Percentiles rank a stretch among this genome's conserved stretches.
Evolutionary conservation across 257 asterid genomes (phyloP).

Genomic region (Mentha longifolia): DNA sequence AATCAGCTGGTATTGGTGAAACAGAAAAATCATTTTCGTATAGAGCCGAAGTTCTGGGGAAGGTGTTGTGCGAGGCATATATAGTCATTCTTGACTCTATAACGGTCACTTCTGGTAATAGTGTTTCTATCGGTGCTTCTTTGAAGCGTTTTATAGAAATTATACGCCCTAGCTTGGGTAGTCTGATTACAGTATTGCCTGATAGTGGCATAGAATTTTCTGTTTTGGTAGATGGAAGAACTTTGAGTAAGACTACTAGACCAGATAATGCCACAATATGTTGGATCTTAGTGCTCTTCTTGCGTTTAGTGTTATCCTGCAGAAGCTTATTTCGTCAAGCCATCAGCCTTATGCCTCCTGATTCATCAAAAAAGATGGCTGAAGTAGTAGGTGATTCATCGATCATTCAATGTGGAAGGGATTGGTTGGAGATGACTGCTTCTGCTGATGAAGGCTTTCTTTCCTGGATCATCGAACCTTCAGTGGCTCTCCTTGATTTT

Average conservation of each 20-base stretch:
- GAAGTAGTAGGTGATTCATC: constrained; percentile 56
- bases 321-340: constrained; percentile 71
- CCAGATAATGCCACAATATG: constrained; percentile 43
- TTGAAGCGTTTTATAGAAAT: constrained; percentile 61
- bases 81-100: constrained; percentile 70
- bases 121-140: constrained; percentile 65
- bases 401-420: constrained; percentile 69
- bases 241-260: constrained; percentile 37
- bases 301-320: constrained; percentile 68
- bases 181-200: constrained; percentile 48
- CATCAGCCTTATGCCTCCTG: constrained; percentile 71
- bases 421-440: constrained; percentile 66
- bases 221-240: constrained; percentile 50
- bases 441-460: constrained; percentile 58
- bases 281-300: constrained; percentile 67
- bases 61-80: constrained; percentile 71
- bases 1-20: constrained; percentile 42
- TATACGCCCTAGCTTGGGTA: constrained; percentile 55
- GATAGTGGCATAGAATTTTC: constrained; percentile 46
- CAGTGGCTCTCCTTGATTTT: constrained; percentile 62
- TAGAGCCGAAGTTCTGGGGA: constrained; percentile 72
- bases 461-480: constrained; percentile 66
- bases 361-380: constrained; percentile 66
- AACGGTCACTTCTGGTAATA: constrained; percentile 76
- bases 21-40: constrained; percentile 34